Evolutionary conservation across 1,284 basidiomycete genomes (phyloP), one percentile per base, ranked within the genome.

Genomic region (Exobasidium rhododendri): DNA sequence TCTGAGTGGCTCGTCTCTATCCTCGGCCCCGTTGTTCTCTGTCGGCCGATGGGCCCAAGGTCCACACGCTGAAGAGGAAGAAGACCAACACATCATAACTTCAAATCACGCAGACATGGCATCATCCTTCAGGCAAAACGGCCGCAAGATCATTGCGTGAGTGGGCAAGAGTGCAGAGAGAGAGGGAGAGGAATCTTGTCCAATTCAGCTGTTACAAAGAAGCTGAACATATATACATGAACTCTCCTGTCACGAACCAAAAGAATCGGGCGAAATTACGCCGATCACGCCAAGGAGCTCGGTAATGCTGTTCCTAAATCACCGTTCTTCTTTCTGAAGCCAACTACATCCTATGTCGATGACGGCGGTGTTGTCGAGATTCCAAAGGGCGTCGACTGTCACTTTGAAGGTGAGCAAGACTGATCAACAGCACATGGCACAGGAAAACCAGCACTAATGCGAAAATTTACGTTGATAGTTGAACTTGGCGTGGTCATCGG

Each of bases 311-410:
- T 89, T 2, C 94, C 94, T 1, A 91, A 88, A 76, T 93, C 97
- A 79, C 94, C 94, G 0, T 97, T 98, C 85, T 96, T 97, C 85
- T 98, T 97, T 84, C 83, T 97, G 45, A 98, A 98, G 82, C 94
- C 94, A 3, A 97, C 94, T 1, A 87, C 89, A 2, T 91, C 89
- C 74, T 97, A 94, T 79, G 75, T 97, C 28, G 80, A 84, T n/a
- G 88, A 89, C 0, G 80, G 83, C 57, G 88, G 88, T 1, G 85
- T 86, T 35, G 83, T 97, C 28, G 90, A 97, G 83, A 89, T 97
- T 55, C 94, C 94, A 2, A 82, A 81, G 46, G 94, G 93, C 24
- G 85, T 94, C 49, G 76, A 88, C 4, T 88, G 89, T 29, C 94
- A 97, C 78, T 89, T 96, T 78, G 94, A 97, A 86, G 91, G 92